A percentile compares a stretch with the other conserved stretches of the same genome.
Evolutionary conservation across 1,284 basidiomycete genomes (phyloP).

Genomic region (Serendipita sp.): DNA sequence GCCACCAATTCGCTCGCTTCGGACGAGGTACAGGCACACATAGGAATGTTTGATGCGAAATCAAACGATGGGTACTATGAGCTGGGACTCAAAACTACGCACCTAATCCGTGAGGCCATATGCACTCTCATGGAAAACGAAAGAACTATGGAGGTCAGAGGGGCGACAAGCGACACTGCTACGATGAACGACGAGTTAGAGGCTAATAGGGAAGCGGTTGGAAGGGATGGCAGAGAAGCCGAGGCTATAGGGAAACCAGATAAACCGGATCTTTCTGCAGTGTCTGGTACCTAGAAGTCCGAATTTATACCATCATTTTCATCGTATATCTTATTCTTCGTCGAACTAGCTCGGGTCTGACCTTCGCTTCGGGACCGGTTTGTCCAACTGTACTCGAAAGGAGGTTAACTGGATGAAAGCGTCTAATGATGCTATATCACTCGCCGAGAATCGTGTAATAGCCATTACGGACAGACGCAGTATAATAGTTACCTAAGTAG

Average conservation of each 20-base stretch:
- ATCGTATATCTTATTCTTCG: too few relatives aligned
- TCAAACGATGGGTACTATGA: constrained; percentile 87
- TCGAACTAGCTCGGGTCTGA: too few relatives aligned
- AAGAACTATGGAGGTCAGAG: neutral
- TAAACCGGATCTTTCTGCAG: neutral
- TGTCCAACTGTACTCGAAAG: too few relatives aligned
- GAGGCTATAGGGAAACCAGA: neutral
- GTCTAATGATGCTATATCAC: too few relatives aligned
- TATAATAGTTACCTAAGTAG: too few relatives aligned
- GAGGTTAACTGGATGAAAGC: too few relatives aligned
- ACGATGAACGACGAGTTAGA: neutral
- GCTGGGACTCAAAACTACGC: constrained; percentile 55
- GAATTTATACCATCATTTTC: too few relatives aligned
- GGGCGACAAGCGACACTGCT: neutral
- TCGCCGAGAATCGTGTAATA: too few relatives aligned
- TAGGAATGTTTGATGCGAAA: constrained; percentile 70
- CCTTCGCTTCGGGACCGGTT: too few relatives aligned
- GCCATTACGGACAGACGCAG: too few relatives aligned
- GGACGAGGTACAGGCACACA: constrained; percentile 81
- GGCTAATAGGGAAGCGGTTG: neutral
- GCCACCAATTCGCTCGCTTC: constrained; percentile 50
- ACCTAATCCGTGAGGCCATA: constrained; percentile 19
- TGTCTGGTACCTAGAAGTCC: neutral
- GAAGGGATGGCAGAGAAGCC: neutral
- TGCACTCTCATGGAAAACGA: neutral